Evolutionary conservation across 345 rosid species (phyloP).

Genomic region (Corchorus capsularis): DNA sequence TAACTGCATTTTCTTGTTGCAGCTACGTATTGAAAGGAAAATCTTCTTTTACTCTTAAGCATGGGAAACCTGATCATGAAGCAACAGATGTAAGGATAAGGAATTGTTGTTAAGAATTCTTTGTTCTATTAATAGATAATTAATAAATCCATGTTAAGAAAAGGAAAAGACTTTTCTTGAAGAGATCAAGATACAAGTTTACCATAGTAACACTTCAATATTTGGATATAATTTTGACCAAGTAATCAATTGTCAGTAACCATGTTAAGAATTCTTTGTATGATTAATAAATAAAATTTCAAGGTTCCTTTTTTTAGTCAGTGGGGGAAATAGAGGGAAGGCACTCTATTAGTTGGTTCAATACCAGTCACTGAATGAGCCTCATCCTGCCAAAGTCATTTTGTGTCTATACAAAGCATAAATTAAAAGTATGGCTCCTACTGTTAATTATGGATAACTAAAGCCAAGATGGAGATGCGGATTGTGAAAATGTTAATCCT

Average conservation of each 20-base stretch:
- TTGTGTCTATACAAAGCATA: too few species aligned
- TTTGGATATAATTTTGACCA: conserved; percentile 4
- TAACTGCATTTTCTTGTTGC: conserved; percentile 30
- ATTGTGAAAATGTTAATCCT: neutral
- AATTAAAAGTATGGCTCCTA: too few species aligned
- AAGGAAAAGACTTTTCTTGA: neutral
- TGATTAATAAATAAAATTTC: neutral
- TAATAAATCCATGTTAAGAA: too few species aligned
- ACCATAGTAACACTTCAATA: neutral
- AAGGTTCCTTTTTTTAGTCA: too few species aligned
- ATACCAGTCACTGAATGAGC: conserved; percentile 1
- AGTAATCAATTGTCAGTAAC: neutral
- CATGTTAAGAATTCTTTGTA: neutral
- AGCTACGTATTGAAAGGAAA: conserved; percentile 85
- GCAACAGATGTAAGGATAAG: conserved; percentile 84
- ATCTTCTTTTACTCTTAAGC: conserved; percentile 73
- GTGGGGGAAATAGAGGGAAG: neutral
- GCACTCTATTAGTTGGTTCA: neutral
- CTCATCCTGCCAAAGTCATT: neutral
- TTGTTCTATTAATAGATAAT: too few species aligned
- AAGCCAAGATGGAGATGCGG: neutral
- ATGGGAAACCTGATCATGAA: conserved; percentile 89
- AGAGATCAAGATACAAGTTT: conserved; percentile 11
- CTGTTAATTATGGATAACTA: too few species aligned
- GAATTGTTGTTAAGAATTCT: too few species aligned